Evolutionary conservation across 2,329 filamentous ascomycete genomes (phyloP), one percentile per base, ranked within the genome.

Genomic region (Botryotinia globosa): DNA sequence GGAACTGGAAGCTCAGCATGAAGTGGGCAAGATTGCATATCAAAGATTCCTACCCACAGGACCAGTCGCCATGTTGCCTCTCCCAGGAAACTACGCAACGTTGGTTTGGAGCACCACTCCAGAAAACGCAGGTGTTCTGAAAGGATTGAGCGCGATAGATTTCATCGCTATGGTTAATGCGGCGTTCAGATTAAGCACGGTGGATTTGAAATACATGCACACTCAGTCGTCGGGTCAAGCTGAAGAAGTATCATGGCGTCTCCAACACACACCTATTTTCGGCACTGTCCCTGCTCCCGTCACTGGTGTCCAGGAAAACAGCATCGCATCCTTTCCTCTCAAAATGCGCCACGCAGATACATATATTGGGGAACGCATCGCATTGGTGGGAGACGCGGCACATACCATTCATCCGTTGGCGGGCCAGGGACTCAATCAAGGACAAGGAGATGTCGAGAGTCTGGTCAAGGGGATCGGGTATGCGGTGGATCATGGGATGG

Each of bases 81-180:
- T 99, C 14, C 96, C 96, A 0, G 92, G 92, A 32, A 92, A 92
- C 75, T 88, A 89, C 80, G 91, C 94, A 7, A 94, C 94, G 0
- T 85, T 99, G 7, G 96, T 99, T 29, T 99, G 96, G 96, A 97
- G 94, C 9, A 98, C 94, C 1, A 96, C 93, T 0, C 91, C 94
- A 0, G 86, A 89, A 71, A 90, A 93, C 74, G 96, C 95, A 0
- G 87, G 92, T 0, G 86, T 91, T 71, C 86, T 99, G 58, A 98
- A 97, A 84, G 88, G 87, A 54, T 86, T 99, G 7, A 84, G 90
- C 0, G 82, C 90, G 0, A 84, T 85, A 66, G 92, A 97, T 80
- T 97, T 99, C 79, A 84, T 91, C 25, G 91, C 94, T 45, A 91
- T 95, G 87, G 92, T 99, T 77, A 98, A 99, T 80, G 94, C 95